A percentile compares a stretch with the other conserved stretches of the same genome.
Conservation (phyloP, 768 basidiomycete species). For the Hericium rajendrae region DNA sequence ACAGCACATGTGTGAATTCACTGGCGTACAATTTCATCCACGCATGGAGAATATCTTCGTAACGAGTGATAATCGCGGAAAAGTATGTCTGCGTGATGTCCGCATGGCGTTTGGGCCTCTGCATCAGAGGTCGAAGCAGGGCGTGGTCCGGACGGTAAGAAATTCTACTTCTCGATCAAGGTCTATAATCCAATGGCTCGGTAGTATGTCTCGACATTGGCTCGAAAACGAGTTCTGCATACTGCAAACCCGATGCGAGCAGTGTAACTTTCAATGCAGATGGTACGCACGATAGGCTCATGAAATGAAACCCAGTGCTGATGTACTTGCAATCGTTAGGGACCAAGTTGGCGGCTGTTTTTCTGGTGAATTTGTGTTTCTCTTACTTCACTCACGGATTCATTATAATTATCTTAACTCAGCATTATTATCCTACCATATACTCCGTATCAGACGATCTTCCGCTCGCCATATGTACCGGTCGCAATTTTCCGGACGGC, state of each 20-base stretch:
- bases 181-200: background rate
- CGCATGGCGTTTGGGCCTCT: constrained; percentile 65
- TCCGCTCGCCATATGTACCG: constrained; percentile 63
- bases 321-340: constrained; percentile 28
- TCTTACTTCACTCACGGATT: background rate
- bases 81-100: constrained; percentile 56
- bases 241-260: constrained; percentile 57
- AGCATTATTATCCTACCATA: constrained; percentile 67
- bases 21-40: constrained; percentile 61
- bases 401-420: background rate
- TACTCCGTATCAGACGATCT: constrained; percentile 57
- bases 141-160: constrained; percentile 45
- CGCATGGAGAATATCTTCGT: constrained; percentile 58
- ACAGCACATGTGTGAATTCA: constrained; percentile 46
- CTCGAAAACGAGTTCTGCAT: constrained; percentile 28
- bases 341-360: constrained; percentile 51
- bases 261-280: constrained; percentile 61
- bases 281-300: constrained; percentile 29
- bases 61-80: constrained; percentile 49
- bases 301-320: too few relatives aligned
- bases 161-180: background rate
- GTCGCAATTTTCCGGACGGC: constrained; percentile 46
- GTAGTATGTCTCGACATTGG: constrained; percentile 38
- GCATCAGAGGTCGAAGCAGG: constrained; percentile 33
- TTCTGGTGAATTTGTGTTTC: constrained; percentile 39